Percentiles rank a stretch among this genome's conserved stretches.
Conservation (phyloP, 176 grass and related monocot species). For the Rhynchospora pubera region DNA sequence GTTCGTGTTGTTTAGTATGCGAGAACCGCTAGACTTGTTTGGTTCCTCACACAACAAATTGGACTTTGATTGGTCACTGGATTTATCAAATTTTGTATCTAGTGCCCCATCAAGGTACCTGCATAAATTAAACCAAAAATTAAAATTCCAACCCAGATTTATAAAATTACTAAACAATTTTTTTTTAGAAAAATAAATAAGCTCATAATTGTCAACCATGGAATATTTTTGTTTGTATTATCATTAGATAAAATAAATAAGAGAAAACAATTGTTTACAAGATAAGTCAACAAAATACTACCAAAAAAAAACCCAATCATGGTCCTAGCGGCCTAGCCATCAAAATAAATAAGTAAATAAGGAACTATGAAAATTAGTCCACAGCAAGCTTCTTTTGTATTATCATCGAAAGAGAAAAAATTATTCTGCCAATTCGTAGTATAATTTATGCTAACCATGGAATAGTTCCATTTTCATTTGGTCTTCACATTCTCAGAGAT, state of each 20-base stretch:
- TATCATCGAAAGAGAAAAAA: slow-evolving; percentile 6
- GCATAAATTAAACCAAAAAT: background rate
- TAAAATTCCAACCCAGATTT: background rate
- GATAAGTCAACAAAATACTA: too few species aligned
- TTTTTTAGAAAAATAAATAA: background rate
- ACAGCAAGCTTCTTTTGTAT: background rate
- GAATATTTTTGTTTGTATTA: too few species aligned
- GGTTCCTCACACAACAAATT: slow-evolving; percentile 21
- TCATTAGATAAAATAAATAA: too few species aligned
- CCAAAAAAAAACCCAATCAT: too few species aligned
- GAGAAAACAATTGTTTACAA: too few species aligned
- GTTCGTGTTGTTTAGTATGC: slow-evolving; percentile 30
- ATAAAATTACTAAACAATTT: background rate
- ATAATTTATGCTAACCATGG: background rate
- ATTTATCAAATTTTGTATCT: slow-evolving; percentile 38
- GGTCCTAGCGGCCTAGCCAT: too few species aligned
- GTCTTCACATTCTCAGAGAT: background rate
- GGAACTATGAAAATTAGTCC: background rate
- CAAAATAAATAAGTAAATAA: too few species aligned
- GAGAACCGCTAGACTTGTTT: slow-evolving; percentile 37
- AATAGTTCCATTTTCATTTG: background rate
- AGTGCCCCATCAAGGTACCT: slow-evolving; percentile 75
- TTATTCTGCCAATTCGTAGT: background rate
- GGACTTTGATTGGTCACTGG: slow-evolving; percentile 32
- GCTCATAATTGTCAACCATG: too few species aligned